These are phyloP conservation scores for Sporisorium graminicola DNA, from an alignment of 1,284 basidiomycete species.

Conservation along the genomic window DNA sequence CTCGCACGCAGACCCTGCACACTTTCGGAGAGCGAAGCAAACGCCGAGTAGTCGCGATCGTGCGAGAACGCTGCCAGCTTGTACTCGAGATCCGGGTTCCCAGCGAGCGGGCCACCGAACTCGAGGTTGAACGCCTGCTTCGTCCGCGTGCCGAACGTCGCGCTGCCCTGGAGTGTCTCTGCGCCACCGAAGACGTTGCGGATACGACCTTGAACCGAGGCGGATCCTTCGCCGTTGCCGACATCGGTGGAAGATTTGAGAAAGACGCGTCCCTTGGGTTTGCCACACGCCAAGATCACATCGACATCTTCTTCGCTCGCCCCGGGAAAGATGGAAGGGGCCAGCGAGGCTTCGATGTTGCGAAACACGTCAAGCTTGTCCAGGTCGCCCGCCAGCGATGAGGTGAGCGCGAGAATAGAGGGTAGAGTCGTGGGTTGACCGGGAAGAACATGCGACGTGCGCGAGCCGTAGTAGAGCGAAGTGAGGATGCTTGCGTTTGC, in stretches of 20 bases:
- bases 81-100: conserved; percentile 75
- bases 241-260: conserved; percentile 90
- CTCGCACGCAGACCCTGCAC: conserved; percentile 77
- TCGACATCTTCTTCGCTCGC: conserved; percentile 83
- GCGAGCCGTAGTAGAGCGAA: conserved; percentile 67
- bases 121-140: conserved; percentile 77
- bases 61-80: conserved; percentile 77
- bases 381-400: conserved; percentile 77
- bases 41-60: conserved; percentile 79
- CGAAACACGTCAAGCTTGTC: conserved; percentile 83
- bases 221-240: conserved; percentile 89
- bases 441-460: conserved; percentile 57
- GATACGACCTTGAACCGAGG: conserved; percentile 60
- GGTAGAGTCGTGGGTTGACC: conserved; percentile 58
- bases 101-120: conserved; percentile 63
- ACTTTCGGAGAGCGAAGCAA: conserved; percentile 79
- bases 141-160: conserved; percentile 89
- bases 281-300: conserved; percentile 79
- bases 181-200: conserved; percentile 90
- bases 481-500: conserved; percentile 39
- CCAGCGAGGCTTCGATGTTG: conserved; percentile 79
- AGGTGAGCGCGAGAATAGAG: conserved; percentile 76
- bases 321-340: conserved; percentile 75
- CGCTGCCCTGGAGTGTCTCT: conserved; percentile 85
- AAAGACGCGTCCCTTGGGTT: conserved; percentile 83